Evolutionary conservation across 225 moss, liverwort and hornwort species (phyloP), one percentile per base, ranked within the genome.

Genomic region (Sphagnum contortum): DNA sequence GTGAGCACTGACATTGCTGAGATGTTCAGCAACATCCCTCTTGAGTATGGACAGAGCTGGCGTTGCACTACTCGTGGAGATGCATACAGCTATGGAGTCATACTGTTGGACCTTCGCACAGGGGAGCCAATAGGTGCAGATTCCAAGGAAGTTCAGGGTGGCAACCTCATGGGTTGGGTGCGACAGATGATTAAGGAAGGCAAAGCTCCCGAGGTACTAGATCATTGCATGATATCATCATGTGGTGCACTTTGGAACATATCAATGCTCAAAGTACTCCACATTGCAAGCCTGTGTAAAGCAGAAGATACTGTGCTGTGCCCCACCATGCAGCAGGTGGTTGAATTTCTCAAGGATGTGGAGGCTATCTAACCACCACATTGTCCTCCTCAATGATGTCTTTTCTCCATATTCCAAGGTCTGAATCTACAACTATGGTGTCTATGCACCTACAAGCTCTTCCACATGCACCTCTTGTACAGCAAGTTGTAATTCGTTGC

Each of bases 31-130:
- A 80, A 84, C 58, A 84, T 84, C n/a, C 84, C 84, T 2, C 80
- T 80, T 2, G 84, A 84, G 69, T 84, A 84, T 47, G 80, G 84
- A 0, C 84, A 80, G 57, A 77, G 84, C 84, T 84, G 84, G 80
- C 60, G 84, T 0, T 75, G 80, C 3, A 84, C 80, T 13, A 84
- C 80, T 2, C 59, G 84, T 5, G 84, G 84, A 3, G 84, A 84
- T 44, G 84, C 80, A 3, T 84, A 84, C 68, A 84, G 84, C 68
- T 84, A 84, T 50, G 84, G 84, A 12, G 84, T 84, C 46, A 80
- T 84, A 9, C 72, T 84, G 2, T 66, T 84, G 13, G 84, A 84
- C 73, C 80, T 84, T 44, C 70, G 80, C 5, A 84, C 84, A 12
- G 84, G 84, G 59, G 84, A 84, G 57, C 84, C 84, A 9, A 84